Evolutionary conservation across 2,329 filamentous ascomycete genomes (phyloP).

Genomic region (Byssothecium circinans): DNA sequence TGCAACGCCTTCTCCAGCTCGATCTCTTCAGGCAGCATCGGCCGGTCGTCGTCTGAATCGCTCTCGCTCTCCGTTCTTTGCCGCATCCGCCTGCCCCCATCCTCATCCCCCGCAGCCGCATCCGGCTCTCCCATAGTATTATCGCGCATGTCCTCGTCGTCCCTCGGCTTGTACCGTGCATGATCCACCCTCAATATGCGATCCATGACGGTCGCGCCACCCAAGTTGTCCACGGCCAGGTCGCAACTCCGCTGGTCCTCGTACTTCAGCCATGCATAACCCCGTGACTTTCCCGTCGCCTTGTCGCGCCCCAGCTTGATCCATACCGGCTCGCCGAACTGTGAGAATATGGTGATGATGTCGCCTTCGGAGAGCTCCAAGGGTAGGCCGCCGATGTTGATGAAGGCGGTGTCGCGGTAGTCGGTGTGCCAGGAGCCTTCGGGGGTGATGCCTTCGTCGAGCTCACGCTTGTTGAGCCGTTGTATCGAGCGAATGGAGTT

Average conservation of each 20-base stretch:
- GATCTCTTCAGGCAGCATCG: constrained; percentile 75
- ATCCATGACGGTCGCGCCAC: constrained; percentile 80
- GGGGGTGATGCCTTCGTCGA: constrained; percentile 82
- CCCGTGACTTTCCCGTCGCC: constrained; percentile 91
- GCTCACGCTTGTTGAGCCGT: constrained; percentile 89
- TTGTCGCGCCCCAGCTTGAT: constrained; percentile 92
- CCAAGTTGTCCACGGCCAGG: constrained; percentile 92
- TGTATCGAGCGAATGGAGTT: constrained; percentile 93
- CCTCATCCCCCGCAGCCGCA: constrained; percentile 35
- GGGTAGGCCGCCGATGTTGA: constrained; percentile 93
- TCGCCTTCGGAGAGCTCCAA: constrained; percentile 95
- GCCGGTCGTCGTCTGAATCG: constrained; percentile 53
- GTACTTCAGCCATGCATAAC: constrained; percentile 96
- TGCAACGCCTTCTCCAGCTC: constrained; percentile 75
- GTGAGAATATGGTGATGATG: constrained; percentile 93
- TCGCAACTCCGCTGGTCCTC: constrained; percentile 97
- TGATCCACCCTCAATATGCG: constrained; percentile 87
- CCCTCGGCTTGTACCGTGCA: constrained; percentile 83
- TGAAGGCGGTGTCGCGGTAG: constrained; percentile 94
- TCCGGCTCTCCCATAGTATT: constrained; percentile 57
- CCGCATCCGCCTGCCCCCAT: constrained; percentile 53
- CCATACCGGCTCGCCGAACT: constrained; percentile 93
- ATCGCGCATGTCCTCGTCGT: constrained; percentile 69
- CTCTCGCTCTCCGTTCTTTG: constrained; percentile 48
- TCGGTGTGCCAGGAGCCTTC: constrained; percentile 96